Evolutionary conservation across 2,329 filamentous ascomycete species (phyloP).

Genomic region (Alternaria sp.): DNA sequence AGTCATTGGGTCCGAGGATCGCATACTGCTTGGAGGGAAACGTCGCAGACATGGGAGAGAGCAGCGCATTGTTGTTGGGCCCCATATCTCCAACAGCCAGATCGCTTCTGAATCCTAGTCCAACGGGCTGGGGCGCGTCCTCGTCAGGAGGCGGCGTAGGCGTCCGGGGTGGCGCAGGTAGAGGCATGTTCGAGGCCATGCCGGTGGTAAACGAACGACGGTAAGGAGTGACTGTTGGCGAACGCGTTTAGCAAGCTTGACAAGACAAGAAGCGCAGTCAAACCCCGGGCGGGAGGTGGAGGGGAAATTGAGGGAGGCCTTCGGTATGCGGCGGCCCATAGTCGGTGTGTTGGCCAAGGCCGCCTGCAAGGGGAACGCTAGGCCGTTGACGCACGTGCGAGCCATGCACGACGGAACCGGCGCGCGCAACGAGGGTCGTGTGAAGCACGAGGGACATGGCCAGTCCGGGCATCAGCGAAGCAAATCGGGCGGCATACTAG

Average conservation of each 20-base stretch:
- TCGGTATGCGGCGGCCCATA: constrained; percentile 32
- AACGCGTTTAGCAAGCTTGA: constrained; percentile 24
- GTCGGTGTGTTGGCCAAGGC: constrained; percentile 28
- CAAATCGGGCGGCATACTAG: constrained; percentile 71
- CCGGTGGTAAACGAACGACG: constrained; percentile 33
- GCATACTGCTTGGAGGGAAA: constrained; percentile 50
- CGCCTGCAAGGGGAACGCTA: constrained; percentile 22
- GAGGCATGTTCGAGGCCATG: constrained; percentile 68
- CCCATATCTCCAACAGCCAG: constrained; percentile 38
- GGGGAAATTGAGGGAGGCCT: constrained; percentile 35
- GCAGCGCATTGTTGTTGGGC: constrained; percentile 44
- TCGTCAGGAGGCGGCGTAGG: constrained; percentile 70
- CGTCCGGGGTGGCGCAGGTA: constrained; percentile 68
- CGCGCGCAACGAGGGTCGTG: constrained; percentile 5
- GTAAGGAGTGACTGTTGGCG: constrained; percentile 30
- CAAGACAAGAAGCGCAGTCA: constrained; percentile 26
- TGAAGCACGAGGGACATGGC: constrained; percentile 11
- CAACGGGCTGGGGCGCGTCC: constrained; percentile 48
- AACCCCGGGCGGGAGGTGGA: constrained; percentile 29
- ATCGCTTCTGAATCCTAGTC: constrained; percentile 47
- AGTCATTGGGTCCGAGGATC: constrained; percentile 46
- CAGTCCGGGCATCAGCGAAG: constrained; percentile 53
- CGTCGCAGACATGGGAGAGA: constrained; percentile 53
- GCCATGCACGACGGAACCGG: constrained; percentile 38
- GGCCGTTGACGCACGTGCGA: constrained; percentile 18